Conservation (phyloP, 2,329 filamentous ascomycete species). For the Geoglossum cookeanum region DNA sequence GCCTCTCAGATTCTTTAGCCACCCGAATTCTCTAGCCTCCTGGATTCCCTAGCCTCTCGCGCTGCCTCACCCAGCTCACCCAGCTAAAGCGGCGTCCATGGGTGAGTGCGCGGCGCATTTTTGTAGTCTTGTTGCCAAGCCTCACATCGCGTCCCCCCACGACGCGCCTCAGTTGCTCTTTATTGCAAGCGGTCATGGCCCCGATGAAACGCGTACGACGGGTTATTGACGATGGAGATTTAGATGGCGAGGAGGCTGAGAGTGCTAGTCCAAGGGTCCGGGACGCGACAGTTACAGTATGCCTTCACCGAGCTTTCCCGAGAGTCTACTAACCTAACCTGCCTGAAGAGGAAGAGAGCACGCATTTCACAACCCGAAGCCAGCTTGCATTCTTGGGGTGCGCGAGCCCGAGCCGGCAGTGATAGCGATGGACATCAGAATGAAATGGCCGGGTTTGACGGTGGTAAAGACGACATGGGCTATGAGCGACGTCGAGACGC, state of each 20-base stretch:
- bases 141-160: background rate
- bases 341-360: constrained; percentile 22
- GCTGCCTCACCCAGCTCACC: too few relatives aligned
- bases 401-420: constrained; percentile 13
- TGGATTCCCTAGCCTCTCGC: too few relatives aligned
- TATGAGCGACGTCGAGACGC: constrained; percentile 5
- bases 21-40: too few relatives aligned
- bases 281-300: constrained; percentile 15
- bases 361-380: constrained; percentile 18
- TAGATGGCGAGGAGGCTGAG: constrained; percentile 16
- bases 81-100: background rate
- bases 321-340: constrained; percentile 6
- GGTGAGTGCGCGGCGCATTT: background rate
- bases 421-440: constrained; percentile 8
- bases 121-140: background rate
- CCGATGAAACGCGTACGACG: constrained; percentile 23
- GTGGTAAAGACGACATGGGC: background rate
- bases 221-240: constrained; percentile 15
- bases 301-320: constrained; percentile 7
- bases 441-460: background rate
- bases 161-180: background rate
- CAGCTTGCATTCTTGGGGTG: constrained; percentile 6
- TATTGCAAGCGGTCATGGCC: constrained; percentile 18
- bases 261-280: constrained; percentile 14
- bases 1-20: too few relatives aligned